Base-by-base conservation (phyloP, 495 filamentous ascomycete genomes). In the Daldinia grandis region DNA sequence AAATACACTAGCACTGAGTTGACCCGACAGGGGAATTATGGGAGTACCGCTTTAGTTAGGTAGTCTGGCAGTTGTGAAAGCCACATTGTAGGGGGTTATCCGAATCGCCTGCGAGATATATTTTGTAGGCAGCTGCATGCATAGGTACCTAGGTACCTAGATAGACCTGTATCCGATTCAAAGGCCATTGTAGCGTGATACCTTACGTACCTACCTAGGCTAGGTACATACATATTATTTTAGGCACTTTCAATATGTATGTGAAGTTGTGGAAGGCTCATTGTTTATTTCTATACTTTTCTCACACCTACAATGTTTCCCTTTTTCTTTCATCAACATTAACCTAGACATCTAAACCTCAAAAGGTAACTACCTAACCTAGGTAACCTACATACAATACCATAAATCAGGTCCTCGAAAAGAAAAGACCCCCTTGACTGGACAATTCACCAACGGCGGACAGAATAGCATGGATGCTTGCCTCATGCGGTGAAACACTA, bases 401-500 rank as follows among this genome's bases (percentile, higher is more conserved):
- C 19, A 54, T 19, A 17, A 57, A 21, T 63, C 31, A 58, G 5
- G 44, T 57, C 58, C 54, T 51, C 31, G 56, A 65, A 57, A 15
- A 31, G 24, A 24, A 24, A 58, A 49, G 56, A 51, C 14, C 62
- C 17, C 68, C 68, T 58, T 56, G 68, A 61, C 47, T 30, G 44
- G 58, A 73, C 49, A 62, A 67, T 73, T 73, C 65, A 57, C 61
- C 49, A 65, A 64, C 28, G 37, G 38, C 19, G 57, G 37, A 44
- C 19, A 42, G 35, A 24, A 59, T n/a, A 42, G 24, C 56, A 59
- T 59, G 35, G 24, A 42, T 59, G 56, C 51, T 66, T 66, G 50
- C 59, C 49, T 21, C 21, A 68, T 73, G 70, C 65, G 57, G 70
- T 73, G 70, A 62, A 73, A 73, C 70, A 54, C 56, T 42, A 68